phyloP scores from a whole-genome alignment of 805 yeast species.

The Clavispora fructus region DNA sequence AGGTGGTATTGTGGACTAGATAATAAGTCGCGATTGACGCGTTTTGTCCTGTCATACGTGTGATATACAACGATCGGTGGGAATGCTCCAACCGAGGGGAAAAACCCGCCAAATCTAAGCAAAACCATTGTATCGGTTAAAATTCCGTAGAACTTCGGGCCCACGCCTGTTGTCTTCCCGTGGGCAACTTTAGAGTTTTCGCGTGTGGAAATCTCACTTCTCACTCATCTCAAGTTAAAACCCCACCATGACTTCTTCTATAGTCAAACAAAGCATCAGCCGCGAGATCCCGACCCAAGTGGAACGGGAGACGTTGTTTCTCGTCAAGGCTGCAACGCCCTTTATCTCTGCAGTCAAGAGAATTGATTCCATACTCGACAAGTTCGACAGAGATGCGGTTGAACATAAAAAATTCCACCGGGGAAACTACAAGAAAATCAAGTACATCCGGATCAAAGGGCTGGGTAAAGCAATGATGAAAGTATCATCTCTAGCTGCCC shows the following conservation, averaged over 20 bases:
- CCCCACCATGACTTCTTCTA: slow-evolving; percentile 26
- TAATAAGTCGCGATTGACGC: neutral
- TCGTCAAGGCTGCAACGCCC: slow-evolving; percentile 64
- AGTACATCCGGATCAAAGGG: slow-evolving; percentile 57
- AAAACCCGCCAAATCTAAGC: no score
- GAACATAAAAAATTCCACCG: slow-evolving; percentile 22
- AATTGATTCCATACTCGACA: slow-evolving; percentile 46
- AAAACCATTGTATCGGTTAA: no score
- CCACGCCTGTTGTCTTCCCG: no score
- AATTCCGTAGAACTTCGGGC: no score
- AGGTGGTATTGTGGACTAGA: neutral
- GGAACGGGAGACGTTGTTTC: slow-evolving; percentile 44
- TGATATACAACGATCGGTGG: neutral
- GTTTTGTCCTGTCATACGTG: neutral
- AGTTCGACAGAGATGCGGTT: slow-evolving; percentile 26
- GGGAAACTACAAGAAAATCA: slow-evolving; percentile 33
- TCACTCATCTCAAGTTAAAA: neutral
- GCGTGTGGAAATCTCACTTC: slow-evolving; percentile 3
- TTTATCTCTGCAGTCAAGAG: slow-evolving; percentile 68
- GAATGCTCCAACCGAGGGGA: neutral
- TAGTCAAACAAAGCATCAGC: slow-evolving; percentile 54
- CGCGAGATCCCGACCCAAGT: slow-evolving; percentile 34
- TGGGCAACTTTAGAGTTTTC: neutral
- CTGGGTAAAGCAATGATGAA: slow-evolving; percentile 68
- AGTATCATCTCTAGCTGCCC: slow-evolving; percentile 55